Evolutionary conservation across 768 basidiomycete genomes (phyloP), one percentile per base, ranked within the genome.

Genomic region (Mycena floridula): DNA sequence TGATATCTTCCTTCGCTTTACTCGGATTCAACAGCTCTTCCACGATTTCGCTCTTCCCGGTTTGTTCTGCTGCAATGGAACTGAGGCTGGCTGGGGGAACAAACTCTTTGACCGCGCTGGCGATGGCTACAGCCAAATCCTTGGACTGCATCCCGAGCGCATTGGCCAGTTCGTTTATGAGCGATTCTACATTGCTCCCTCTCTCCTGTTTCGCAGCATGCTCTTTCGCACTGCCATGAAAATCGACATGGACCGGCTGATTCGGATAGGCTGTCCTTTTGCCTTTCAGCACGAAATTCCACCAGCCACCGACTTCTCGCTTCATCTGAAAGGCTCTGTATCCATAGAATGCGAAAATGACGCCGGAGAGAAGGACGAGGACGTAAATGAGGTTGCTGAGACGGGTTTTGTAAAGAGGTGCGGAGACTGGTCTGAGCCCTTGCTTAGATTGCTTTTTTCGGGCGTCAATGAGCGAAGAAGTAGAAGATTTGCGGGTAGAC

Each of bases 41-140:
- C 15, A 76, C 71, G 3, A 67, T 69, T 4, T 60, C 51, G 1
- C 32, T 38, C 40, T 43, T 54, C 1, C 70, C 70, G 0, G 75
- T 76, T 54, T 74, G 73, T 40, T 64, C 63, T 24, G 68, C 70
- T 2, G 72, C 70, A 4, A 82, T 60, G 1, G 76, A 79, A 7
- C 77, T 74, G 41, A 85, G 57, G 27, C 75, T 80, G 6, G 77
- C 79, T 8, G 76, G 73, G 1, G 83, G 80, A 8, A 85, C 74
- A 48, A 79, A 60, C 24, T 78, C 67, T 50, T 70, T 69, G 24
- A 82, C 77, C 0, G 77, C 81, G 39, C 65, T 69, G 0, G 79
- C 80, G 39, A 87, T 78, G 1, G 83, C 85, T 15, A 66, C 68
- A 2, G 85, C 82, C 1, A 88, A 63, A 27, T 82, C 77, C 30